These are phyloP conservation scores for Pseudogymnoascus sp. DNA, from an alignment of 2,329 filamentous ascomycete genomes.

Conservation along the genomic window DNA sequence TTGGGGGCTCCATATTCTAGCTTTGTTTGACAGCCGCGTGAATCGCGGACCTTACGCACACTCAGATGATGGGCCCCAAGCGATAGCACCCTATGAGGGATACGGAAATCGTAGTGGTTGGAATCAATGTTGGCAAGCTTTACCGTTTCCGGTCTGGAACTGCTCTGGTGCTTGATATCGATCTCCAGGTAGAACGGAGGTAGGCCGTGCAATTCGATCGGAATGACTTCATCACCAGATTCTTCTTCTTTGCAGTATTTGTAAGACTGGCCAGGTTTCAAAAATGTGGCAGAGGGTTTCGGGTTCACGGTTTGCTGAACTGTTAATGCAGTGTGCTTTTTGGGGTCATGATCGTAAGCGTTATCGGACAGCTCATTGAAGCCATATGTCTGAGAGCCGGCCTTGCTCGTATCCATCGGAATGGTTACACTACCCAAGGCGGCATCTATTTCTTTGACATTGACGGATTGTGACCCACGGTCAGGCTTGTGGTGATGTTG, in stretches of 20 bases:
- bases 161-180: constrained; percentile 85
- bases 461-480: constrained; percentile 56
- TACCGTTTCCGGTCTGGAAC: constrained; percentile 70
- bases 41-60: constrained; percentile 83
- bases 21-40: constrained; percentile 74
- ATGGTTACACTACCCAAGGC: constrained; percentile 69
- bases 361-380: constrained; percentile 78
- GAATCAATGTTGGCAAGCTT: constrained; percentile 71
- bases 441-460: constrained; percentile 66
- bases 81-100: constrained; percentile 76
- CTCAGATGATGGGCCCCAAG: constrained; percentile 84
- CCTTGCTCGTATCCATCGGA: constrained; percentile 74
- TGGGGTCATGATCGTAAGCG: constrained; percentile 69
- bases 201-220: constrained; percentile 72
- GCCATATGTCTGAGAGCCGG: constrained; percentile 78
- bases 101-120: constrained; percentile 68
- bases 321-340: constrained; percentile 55
- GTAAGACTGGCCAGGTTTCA: constrained; percentile 83
- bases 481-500: constrained; percentile 65
- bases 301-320: constrained; percentile 79
- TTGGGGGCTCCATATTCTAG: constrained; percentile 63
- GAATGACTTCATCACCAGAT: constrained; percentile 76
- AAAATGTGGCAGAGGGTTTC: constrained; percentile 73
- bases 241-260: constrained; percentile 88
- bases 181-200: constrained; percentile 87